Evolutionary conservation across 768 basidiomycete genomes (phyloP).

Genomic region (Tylopilus intermedius): DNA sequence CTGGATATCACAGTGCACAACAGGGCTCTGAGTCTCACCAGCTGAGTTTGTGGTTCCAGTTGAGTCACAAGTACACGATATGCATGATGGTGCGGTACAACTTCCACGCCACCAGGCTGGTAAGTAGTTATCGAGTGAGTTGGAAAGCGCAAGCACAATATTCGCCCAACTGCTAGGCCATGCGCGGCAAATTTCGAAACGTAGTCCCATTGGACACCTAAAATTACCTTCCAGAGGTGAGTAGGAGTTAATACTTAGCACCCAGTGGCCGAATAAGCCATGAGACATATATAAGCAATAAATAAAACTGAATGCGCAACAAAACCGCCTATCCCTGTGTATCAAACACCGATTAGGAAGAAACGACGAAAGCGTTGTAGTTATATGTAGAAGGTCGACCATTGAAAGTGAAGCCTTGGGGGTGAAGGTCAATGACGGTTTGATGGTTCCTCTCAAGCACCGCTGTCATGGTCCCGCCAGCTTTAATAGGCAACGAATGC

Average conservation of each 20-base stretch:
- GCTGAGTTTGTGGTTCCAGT: no score
- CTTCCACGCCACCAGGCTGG: no score
- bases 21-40: no score
- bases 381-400: constrained; percentile 56
- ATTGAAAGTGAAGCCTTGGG: constrained; percentile 50
- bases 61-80: no score
- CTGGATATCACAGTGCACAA: no score
- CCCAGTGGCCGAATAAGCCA: neutral
- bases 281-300: neutral
- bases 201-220: neutral
- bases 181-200: no score
- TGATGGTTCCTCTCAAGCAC: constrained; percentile 45
- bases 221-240: neutral
- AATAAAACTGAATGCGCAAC: neutral
- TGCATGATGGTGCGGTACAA: no score
- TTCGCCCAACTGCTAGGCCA: no score
- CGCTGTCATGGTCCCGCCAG: constrained; percentile 49
- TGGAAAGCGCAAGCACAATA: no score
- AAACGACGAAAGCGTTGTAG: constrained; percentile 65
- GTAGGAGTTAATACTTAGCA: neutral
- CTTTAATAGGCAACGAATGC: constrained; percentile 51
- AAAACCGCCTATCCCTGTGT: neutral
- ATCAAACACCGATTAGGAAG: constrained; percentile 20
- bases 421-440: constrained; percentile 43
- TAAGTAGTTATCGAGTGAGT: no score